Base-by-base conservation (phyloP, 345 rosid species). In the Eutrema heterophyllum region DNA sequence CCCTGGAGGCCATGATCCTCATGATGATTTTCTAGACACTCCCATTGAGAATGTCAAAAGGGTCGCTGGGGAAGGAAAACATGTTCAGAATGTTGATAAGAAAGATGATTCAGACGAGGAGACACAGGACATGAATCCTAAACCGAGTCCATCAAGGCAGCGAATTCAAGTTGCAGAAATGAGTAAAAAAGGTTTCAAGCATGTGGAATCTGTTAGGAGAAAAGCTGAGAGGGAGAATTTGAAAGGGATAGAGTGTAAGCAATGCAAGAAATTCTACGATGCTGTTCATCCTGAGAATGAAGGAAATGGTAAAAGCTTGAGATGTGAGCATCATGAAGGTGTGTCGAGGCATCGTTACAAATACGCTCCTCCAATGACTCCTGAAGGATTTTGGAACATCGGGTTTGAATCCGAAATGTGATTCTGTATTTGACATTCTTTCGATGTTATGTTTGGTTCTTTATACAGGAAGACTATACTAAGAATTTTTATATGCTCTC, bases 321-420 rank as follows among this genome's bases (percentile, higher is more conserved):
- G 91, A 61, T 92, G 97, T 56, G 97, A 94, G 79, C 98, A 94
- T 83, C 96, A 85, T 64, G 97, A 88, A 50, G 97, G 95, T 62
- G 95, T 89, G 68, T 94, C 98, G 14, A 82, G 97, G 86, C 97
- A 91, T 86, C 87, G 96, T 63, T 89, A 88, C 73, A 89, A 64
- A 78, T 86, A 87, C 56, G 79, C 79, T 48, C 98, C 97, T 78
- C 97, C 97, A 27, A 27, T 86, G 82, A 91, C 97, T 59, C 97
- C 97, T 24, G 98, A 91, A 71, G 98, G 96, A 30, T 94, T 94
- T 81, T 91, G 97, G 97, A 89, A 91, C 74, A 91, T 94, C 54
- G 97, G 97, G 32, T 91, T 91, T 78, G 97, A 94, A 73, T 89
- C 97, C 40, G 97, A 94, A 81, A 88, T 88, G 86, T 94, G 86